Evolutionary conservation across 2,329 filamentous ascomycete genomes (phyloP).

Genomic region (Fusarium sp.): DNA sequence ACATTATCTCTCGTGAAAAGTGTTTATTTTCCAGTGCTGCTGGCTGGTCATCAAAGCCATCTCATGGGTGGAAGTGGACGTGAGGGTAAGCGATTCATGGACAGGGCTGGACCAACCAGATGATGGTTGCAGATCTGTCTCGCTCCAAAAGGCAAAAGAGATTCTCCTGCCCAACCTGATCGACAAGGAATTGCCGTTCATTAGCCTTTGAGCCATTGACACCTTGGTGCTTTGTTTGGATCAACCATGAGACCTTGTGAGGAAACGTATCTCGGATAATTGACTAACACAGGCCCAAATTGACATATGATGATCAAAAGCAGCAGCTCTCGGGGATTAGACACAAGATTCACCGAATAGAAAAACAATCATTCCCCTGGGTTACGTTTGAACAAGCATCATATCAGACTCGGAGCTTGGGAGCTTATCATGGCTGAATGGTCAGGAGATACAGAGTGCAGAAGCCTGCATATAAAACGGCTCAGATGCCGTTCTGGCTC

Average conservation of each 20-base stretch:
- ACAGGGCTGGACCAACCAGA: slow-evolving; percentile 22
- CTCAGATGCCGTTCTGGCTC: slow-evolving; percentile 23
- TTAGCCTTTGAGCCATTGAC: slow-evolving; percentile 11
- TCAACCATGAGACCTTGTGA: background rate
- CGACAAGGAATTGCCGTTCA: slow-evolving; percentile 17
- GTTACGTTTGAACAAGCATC: background rate
- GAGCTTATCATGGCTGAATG: slow-evolving; percentile 17
- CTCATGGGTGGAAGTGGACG: background rate
- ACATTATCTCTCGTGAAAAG: slow-evolving; percentile 8
- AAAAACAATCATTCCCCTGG: background rate
- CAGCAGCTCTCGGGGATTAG: background rate
- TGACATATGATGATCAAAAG: too few relatives aligned
- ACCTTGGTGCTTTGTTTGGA: background rate
- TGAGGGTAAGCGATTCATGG: slow-evolving; percentile 30
- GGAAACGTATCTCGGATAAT: background rate
- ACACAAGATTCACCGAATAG: background rate
- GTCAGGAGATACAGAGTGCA: slow-evolving; percentile 13
- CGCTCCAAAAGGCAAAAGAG: slow-evolving; percentile 22
- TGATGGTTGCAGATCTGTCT: slow-evolving; percentile 43
- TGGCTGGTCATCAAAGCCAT: slow-evolving; percentile 21
- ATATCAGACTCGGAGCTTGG: background rate
- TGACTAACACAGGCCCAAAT: background rate
- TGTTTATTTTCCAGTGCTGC: slow-evolving; percentile 6
- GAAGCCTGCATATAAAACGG: slow-evolving; percentile 34
- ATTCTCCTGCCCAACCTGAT: slow-evolving; percentile 22